Percentiles rank a stretch among this genome's conserved stretches.
Conservation (phyloP, 768 basidiomycete genomes). For the Naganishia vishniacii region DNA sequence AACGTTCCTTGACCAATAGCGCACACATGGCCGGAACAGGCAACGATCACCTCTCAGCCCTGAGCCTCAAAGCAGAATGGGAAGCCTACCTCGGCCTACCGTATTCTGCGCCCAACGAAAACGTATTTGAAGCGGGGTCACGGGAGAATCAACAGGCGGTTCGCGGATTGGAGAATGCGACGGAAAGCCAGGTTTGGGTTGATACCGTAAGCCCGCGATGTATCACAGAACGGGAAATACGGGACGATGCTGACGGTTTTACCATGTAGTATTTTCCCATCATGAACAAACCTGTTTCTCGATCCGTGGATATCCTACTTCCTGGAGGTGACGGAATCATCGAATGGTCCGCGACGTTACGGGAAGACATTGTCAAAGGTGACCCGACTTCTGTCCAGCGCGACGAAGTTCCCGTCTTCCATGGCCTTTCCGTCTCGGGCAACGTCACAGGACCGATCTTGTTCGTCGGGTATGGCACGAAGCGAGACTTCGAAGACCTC, state of each 20-base stretch:
- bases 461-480: constrained; percentile 74
- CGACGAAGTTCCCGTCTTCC: constrained; percentile 72
- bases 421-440: constrained; percentile 73
- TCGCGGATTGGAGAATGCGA: constrained; percentile 11
- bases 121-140: constrained; percentile 43
- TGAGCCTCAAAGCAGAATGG: constrained; percentile 46
- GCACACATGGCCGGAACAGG: constrained; percentile 46
- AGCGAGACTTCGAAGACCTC: constrained; percentile 68
- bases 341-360: constrained; percentile 65
- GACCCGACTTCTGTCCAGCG: constrained; percentile 70
- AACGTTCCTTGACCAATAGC: constrained; percentile 3
- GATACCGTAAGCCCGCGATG: constrained; percentile 45
- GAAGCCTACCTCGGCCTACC: constrained; percentile 40
- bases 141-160: constrained; percentile 33
- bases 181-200: constrained; percentile 39
- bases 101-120: constrained; percentile 35
- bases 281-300: constrained; percentile 69
- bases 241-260: not conserved
- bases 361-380: constrained; percentile 65
- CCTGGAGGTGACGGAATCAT: constrained; percentile 52
- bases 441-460: constrained; percentile 56
- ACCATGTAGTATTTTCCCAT: constrained; percentile 66
- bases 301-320: constrained; percentile 62
- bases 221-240: too few relatives aligned
- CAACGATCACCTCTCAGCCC: constrained; percentile 40